A percentile compares a stretch with the other conserved stretches of the same genome.
phyloP scores from a whole-genome alignment of 2,329 filamentous ascomycete species.

The Alternaria infectoria region DNA sequence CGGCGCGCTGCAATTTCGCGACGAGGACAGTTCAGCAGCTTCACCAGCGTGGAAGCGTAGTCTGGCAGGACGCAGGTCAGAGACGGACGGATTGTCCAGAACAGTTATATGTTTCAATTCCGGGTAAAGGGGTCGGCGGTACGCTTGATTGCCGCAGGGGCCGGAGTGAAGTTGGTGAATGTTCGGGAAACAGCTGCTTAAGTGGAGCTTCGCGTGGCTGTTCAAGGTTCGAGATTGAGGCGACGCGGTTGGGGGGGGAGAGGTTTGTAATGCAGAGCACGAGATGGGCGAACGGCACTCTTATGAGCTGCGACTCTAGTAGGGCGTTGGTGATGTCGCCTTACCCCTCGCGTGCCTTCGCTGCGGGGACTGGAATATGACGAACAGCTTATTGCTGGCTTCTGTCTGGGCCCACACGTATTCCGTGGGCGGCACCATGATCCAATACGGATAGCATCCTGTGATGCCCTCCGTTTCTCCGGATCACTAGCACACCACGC shows the following conservation, averaged over 20 bases:
- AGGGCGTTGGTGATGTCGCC: slow-evolving; percentile 16
- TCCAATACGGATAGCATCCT: slow-evolving; percentile 22
- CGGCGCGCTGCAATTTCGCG: slow-evolving; percentile 14
- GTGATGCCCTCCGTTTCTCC: slow-evolving; percentile 33
- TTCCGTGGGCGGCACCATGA: slow-evolving; percentile 18
- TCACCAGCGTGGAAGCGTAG: neutral
- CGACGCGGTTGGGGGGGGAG: neutral
- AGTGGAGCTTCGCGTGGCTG: slow-evolving; percentile 27
- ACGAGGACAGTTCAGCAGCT: slow-evolving; percentile 2
- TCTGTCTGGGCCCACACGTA: slow-evolving; percentile 39
- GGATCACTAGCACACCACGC: slow-evolving; percentile 26
- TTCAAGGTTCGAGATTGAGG: neutral
- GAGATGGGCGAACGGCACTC: slow-evolving; percentile 26
- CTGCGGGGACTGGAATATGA: slow-evolving; percentile 45
- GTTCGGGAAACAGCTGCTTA: slow-evolving; percentile 34
- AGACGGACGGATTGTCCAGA: slow-evolving; percentile 10
- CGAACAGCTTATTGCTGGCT: slow-evolving; percentile 27
- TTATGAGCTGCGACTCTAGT: slow-evolving; percentile 18
- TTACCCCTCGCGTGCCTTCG: slow-evolving; percentile 34
- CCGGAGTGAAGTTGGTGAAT: slow-evolving; percentile 32
- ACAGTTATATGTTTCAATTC: slow-evolving; percentile 37
- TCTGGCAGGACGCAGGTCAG: slow-evolving; percentile 8
- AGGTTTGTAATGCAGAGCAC: slow-evolving; percentile 3
- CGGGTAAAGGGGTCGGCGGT: slow-evolving; percentile 48
- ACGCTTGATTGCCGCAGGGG: slow-evolving; percentile 36